Evolutionary conservation across 129 eudicot genomes (phyloP), one percentile per base, ranked within the genome.

Genomic region (Sambucus nigra): DNA sequence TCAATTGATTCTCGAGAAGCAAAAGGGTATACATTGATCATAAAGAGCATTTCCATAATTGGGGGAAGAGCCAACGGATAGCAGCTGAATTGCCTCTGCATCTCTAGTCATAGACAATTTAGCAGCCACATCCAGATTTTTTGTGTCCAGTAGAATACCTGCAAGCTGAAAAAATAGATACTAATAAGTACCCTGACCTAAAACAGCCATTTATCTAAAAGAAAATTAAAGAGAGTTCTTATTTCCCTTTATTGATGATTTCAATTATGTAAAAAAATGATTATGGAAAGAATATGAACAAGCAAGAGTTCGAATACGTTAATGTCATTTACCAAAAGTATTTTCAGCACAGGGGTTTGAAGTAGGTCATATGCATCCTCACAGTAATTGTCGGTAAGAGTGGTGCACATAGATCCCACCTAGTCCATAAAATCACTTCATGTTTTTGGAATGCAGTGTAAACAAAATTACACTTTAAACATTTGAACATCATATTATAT

Each of bases 321-420:
- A 6, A 25, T 21, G 19, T 41, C 49, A 32, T 53, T 28, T 75
- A 86, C 95, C 95, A 86, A 67, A 58, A 86, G 79, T 65, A 75
- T 78, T 59, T 81, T 86, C 67, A 86, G 47, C 35, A 81, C 45
- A 12, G 91, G 79, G 48, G 75, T 78, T 57, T 78, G 91, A 69
- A 86, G 91, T 21, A 77, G 78, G 55, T 86, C 95, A 46, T 86
- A 86, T 20, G 91, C 83, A 67, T 86, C 95, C 73, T 86, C 92
- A 47, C 95, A 86, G 41, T 78, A 86, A 41, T 73, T 86, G 68
- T 81, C 95, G 2, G 95, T 78, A 17, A 81, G 81, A 64, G 75
- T 55, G 21, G 95, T 81, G 67, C 95, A 86, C 33, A 55, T 64
- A 49, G 95, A 86, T 67, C 80, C 86, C 66, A 81, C 83, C 95